Evolutionary conservation across 108 stramenopile species (phyloP), one percentile per base, ranked within the genome.

Genomic region (Aurantiochytrium sp.): DNA sequence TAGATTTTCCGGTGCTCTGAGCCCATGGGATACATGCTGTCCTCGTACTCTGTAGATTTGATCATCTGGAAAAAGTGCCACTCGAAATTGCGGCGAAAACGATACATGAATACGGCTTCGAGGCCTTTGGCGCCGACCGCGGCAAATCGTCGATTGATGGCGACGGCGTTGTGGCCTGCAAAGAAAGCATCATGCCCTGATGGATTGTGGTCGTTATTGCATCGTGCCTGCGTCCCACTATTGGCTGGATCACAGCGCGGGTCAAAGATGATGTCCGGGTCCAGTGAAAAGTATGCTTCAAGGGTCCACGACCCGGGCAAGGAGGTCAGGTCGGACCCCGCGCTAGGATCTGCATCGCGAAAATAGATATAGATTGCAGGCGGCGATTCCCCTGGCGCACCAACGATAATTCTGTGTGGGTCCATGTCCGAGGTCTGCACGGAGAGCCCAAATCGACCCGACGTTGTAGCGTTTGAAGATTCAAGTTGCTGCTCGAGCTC

Each of bases 31-130:
- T 91, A 92, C 5, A 95, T 88, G 58, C 95, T 94, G 88, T 94
- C 95, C 87, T 95, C 95, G 71, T 93, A 96, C 72, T 95, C 95
- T 6, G 76, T 45, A 4, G 76, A 47, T 35, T 53, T 58, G 14
- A 83, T 47, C 76, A 83, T 83, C 51, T 83, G 76, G 25, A 83
- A 83, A 2, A 83, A 83, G 5, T 28, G 49, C 76, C 76, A 83
- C 4, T 83, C 51, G n/a, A 25, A 83, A 12, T 83, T 47, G n/a
- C 76, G 45, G 10, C 51, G n/a, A 18, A 83, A 53, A 16, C 76
- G 76, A 23, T 83, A 83, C 43, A 95, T 60, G 69, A 92, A 94
- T 16, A 93, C 93, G 29, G 89, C 53, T 90, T 95, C 95, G 73
- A 94, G 72, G 12, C 76, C 88, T 16, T 92, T 87, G 16, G 93